A percentile compares a stretch with the other conserved stretches of the same genome.
phyloP scores from a whole-genome alignment of 306 rosid species.

The Castanea crenata region DNA sequence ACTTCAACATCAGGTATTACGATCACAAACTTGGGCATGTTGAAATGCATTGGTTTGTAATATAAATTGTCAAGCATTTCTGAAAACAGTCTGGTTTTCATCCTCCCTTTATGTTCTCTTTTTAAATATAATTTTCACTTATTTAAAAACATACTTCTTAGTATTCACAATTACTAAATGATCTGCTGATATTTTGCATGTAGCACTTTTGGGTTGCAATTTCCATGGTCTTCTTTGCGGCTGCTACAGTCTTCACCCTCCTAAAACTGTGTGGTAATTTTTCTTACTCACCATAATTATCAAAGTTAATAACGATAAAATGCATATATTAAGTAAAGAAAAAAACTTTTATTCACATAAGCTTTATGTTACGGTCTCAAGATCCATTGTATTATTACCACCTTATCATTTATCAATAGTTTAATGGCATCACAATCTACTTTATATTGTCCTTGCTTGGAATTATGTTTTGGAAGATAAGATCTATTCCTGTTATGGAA shows the following conservation, averaged over 20 bases:
- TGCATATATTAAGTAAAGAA: background rate
- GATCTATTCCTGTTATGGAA: background rate
- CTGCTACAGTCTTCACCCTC: constrained; percentile 88
- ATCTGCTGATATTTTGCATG: constrained; percentile 31
- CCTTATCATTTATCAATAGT: constrained; percentile 9
- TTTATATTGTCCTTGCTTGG: constrained; percentile 10
- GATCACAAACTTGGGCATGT: background rate
- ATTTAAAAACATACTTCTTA: background rate
- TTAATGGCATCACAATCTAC: background rate
- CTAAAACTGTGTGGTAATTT: constrained; percentile 79
- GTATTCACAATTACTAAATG: constrained; percentile 7
- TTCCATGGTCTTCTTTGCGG: constrained; percentile 95
- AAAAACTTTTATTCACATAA: background rate
- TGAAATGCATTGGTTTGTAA: background rate
- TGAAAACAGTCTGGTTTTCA: background rate
- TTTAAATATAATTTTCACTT: constrained; percentile 5
- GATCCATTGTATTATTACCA: constrained; percentile 7
- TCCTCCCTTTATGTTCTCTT: constrained; percentile 12
- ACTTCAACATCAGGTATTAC: background rate
- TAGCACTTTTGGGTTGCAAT: constrained; percentile 99
- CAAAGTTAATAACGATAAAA: background rate
- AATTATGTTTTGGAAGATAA: background rate
- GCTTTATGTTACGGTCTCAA: constrained; percentile 9
- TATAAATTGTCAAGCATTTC: background rate
- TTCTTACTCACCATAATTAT: constrained; percentile 1